Evolutionary conservation across 805 yeast genomes (phyloP), one percentile per base, ranked within the genome.

Genomic region (Starmerella stigmatis): DNA sequence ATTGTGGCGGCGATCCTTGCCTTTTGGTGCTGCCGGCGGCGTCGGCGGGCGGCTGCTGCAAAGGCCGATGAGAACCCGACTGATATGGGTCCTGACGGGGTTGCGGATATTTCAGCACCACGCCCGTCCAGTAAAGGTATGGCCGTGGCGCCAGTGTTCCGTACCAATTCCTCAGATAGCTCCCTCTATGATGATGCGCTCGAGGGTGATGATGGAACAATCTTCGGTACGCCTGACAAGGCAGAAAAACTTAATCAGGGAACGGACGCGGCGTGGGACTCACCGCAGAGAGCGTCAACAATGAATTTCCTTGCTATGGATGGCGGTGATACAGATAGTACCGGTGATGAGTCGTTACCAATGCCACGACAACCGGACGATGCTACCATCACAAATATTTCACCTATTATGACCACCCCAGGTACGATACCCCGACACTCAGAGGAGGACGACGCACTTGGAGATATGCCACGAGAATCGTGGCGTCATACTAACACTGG

Each of bases 401-500:
- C 41, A 3, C 41, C 41, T 13, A 20, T 30, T 19, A n/a, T 21
- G 41, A 39, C 22, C 13, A n/a, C 25, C 8, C 20, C 33, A 27
- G 25, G 25, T 3, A 32, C n/a, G 20, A 44, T 45, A 13, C 51
- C 53, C 15, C 36, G 38, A 5, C 47, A 43, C 31, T 21, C 32
- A 10, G 49, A 43, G 20, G 51, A 47, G n/a, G 53, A 47, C 29
- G 54, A 56, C 9, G 59, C 59, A n/a, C 47, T 55, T 19, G 56
- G 55, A 25, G 59, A 53, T 37, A 62, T 69, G 55, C 67, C 67
- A 7, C 54, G 73, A 57, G 72, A 64, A 57, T 79, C 80, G 5
- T 81, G 88, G 88, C 68, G 86, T 57, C 65, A 62, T 50, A 64
- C 67, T 5, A 59, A 66, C 52, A 55, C 59, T 15, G 56, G 60